Conservation (phyloP, 306 rosid genomes). For the Senna tora region DNA sequence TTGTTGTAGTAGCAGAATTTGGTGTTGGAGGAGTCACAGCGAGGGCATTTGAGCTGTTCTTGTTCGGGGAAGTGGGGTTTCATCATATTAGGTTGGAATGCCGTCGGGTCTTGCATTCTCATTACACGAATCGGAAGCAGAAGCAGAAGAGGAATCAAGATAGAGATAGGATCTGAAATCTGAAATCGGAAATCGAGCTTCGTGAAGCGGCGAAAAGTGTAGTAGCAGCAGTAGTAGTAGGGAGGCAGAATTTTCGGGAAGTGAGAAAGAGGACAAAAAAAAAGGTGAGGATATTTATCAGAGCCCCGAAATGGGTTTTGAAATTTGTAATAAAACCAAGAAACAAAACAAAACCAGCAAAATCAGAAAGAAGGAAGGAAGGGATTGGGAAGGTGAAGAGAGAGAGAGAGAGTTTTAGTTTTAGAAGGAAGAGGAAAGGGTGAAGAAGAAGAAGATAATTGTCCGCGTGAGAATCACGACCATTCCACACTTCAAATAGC, state of each 20-base stretch:
- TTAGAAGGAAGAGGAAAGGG: no score
- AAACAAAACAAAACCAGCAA: no score
- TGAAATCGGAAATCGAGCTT: no score
- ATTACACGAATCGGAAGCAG: background rate
- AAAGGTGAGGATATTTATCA: no score
- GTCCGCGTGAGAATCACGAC: constrained; percentile 62
- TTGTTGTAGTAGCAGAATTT: constrained; percentile 97
- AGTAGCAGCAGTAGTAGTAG: no score
- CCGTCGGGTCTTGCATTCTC: constrained; percentile 71
- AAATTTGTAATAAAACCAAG: no score
- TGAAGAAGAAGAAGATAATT: no score
- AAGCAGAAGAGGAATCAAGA: background rate
- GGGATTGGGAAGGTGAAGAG: background rate
- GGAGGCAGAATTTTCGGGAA: no score
- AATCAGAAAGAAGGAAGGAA: constrained; percentile 26
- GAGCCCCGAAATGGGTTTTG: no score
- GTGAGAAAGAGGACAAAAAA: no score
- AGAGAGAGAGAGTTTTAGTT: constrained; percentile 3
- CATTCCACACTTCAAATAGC: constrained; percentile 51
- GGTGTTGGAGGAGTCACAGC: constrained; percentile 87
- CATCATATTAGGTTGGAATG: constrained; percentile 50
- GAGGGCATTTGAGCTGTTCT: constrained; percentile 85
- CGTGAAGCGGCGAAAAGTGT: no score
- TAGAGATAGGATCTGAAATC: no score
- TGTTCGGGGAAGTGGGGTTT: constrained; percentile 85